phyloP scores from a whole-genome alignment of 73 alveolate genomes.

The Breviolum minutum region DNA sequence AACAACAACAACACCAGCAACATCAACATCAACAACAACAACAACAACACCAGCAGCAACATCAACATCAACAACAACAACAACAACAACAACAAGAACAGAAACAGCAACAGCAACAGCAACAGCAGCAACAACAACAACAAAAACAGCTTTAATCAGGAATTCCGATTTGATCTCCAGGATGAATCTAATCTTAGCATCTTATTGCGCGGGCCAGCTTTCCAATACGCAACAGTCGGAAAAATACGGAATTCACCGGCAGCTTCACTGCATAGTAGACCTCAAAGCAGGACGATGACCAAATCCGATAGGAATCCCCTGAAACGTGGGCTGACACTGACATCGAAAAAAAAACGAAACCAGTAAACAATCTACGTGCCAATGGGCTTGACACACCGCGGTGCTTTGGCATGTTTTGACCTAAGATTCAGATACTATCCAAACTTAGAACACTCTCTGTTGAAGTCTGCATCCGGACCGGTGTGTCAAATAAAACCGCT shows the following conservation, averaged over 20 bases:
- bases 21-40: too few species aligned
- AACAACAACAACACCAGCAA: too few species aligned
- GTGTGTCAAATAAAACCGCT: background rate
- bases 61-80: too few species aligned
- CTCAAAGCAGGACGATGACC: background rate
- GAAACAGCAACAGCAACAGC: too few species aligned
- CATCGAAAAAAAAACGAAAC: background rate
- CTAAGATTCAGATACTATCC: too few species aligned
- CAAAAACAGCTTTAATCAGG: background rate
- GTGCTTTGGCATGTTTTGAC: too few species aligned
- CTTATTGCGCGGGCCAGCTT: constrained; percentile 31
- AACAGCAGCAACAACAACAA: background rate
- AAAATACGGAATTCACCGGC: constrained; percentile 25
- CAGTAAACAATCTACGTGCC: background rate
- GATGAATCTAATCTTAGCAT: background rate
- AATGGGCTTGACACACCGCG: too few species aligned
- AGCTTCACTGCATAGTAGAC: constrained; percentile 14
- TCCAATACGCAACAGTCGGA: constrained; percentile 23
- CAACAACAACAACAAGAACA: too few species aligned
- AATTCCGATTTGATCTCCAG: background rate
- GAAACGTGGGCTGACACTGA: too few species aligned
- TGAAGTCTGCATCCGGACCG: background rate
- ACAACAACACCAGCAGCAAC: too few species aligned
- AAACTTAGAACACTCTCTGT: too few species aligned
- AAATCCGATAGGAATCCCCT: too few species aligned